Evolutionary conservation across 2,329 filamentous ascomycete species (phyloP).

Genomic region (Nigrospora sphaerica): DNA sequence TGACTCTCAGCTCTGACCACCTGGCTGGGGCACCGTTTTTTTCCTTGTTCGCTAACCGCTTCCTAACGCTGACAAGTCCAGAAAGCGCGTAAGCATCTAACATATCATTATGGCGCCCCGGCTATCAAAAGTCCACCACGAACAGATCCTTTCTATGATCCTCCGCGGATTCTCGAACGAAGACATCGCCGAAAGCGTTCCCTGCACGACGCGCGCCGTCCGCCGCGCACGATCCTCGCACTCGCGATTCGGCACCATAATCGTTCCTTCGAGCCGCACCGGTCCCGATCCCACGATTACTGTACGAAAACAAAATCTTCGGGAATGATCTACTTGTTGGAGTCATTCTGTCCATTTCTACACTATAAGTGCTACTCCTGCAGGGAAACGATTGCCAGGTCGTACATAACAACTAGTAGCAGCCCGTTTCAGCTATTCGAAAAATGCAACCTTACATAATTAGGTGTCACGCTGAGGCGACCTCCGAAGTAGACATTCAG

Average conservation of each 20-base stretch:
- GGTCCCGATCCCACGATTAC: conserved; percentile 1
- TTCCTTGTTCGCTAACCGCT: not conserved
- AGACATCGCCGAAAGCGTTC: not conserved
- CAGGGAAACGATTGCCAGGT: too few species aligned
- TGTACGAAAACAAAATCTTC: too few species aligned
- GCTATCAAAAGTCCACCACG: not conserved
- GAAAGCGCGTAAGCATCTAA: not conserved
- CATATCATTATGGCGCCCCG: not conserved
- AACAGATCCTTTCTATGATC: not conserved
- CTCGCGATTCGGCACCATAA: not conserved
- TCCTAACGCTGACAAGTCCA: too few species aligned
- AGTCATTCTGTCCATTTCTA: too few species aligned
- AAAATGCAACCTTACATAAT: too few species aligned
- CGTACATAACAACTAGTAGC: too few species aligned
- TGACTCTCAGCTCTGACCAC: not conserved
- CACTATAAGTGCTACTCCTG: too few species aligned
- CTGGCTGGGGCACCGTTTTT: not conserved
- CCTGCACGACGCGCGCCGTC: not conserved
- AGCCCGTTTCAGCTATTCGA: too few species aligned
- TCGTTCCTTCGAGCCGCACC: not conserved
- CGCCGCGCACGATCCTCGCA: not conserved
- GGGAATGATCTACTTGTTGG: too few species aligned
- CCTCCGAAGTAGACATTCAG: too few species aligned
- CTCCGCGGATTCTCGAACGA: not conserved
- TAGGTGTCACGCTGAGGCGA: too few species aligned